Conservation (phyloP, 2,329 filamentous ascomycete species). For the Spiromastix sp. region DNA sequence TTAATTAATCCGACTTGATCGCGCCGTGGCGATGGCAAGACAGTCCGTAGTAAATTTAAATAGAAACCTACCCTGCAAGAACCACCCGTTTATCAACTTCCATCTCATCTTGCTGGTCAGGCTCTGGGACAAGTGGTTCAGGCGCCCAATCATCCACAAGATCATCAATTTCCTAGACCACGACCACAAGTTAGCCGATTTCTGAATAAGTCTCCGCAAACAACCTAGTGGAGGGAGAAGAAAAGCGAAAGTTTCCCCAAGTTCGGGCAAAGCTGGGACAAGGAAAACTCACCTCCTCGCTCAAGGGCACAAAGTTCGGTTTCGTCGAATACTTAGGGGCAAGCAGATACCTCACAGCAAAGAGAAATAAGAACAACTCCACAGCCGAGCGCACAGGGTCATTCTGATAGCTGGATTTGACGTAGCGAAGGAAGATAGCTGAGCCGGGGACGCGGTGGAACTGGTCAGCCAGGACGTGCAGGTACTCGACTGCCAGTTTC, state of each 20-base stretch:
- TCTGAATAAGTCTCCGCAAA: not conserved
- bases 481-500: slow-evolving; percentile 42
- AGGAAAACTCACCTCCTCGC: slow-evolving; percentile 54
- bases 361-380: slow-evolving; percentile 86
- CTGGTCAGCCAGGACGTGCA: slow-evolving; percentile 47
- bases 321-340: slow-evolving; percentile 90
- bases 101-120: slow-evolving; percentile 63
- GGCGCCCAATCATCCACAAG: slow-evolving; percentile 93
- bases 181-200: slow-evolving; percentile 2
- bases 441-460: slow-evolving; percentile 92
- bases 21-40: too few relatives aligned
- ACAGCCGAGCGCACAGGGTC: slow-evolving; percentile 89
- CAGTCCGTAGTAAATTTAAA: too few relatives aligned
- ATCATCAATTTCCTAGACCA: slow-evolving; percentile 74
- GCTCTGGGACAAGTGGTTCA: slow-evolving; percentile 72
- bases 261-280: not conserved
- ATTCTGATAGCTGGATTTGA: slow-evolving; percentile 94
- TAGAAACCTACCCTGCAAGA: slow-evolving; percentile 62
- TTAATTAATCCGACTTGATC: slow-evolving; percentile 2
- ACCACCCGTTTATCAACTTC: slow-evolving; percentile 80
- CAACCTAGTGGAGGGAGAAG: not conserved
- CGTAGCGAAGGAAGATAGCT: slow-evolving; percentile 86
- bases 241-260: not conserved
- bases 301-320: slow-evolving; percentile 78
- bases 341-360: slow-evolving; percentile 87